Evolutionary conservation across 495 filamentous ascomycete genomes (phyloP).

Genomic region (Penicillium coffeae): DNA sequence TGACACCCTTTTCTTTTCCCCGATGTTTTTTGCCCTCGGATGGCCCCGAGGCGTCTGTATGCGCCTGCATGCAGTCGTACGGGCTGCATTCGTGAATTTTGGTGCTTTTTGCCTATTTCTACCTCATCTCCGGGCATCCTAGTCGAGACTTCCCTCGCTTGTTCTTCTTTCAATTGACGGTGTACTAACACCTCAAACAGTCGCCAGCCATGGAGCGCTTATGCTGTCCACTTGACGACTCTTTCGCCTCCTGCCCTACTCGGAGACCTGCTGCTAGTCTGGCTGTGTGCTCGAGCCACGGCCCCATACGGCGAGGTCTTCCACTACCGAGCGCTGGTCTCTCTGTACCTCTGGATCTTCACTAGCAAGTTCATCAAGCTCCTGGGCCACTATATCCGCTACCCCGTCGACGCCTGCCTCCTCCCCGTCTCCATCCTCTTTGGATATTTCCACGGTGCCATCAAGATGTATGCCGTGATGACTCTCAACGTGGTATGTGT

Average conservation of each 20-base stretch:
- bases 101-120: background rate
- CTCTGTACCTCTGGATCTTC: constrained; percentile 58
- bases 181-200: constrained; percentile 42
- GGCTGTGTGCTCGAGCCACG: constrained; percentile 46
- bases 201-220: constrained; percentile 70
- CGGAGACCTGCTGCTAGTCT: constrained; percentile 60
- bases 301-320: constrained; percentile 38
- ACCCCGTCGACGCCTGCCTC: constrained; percentile 64
- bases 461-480: constrained; percentile 71
- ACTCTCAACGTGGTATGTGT: constrained; percentile 66
- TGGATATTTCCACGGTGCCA: constrained; percentile 70
- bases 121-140: too few relatives aligned
- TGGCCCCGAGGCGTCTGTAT: constrained; percentile 1
- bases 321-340: constrained; percentile 42
- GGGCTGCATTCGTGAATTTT: too few relatives aligned
- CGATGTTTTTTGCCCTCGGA: constrained; percentile 2
- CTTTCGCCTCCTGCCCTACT: constrained; percentile 67
- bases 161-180: background rate
- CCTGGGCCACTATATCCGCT: constrained; percentile 65
- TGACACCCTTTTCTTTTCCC: constrained; percentile 19
- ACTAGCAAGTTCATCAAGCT: constrained; percentile 76
- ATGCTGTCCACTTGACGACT: constrained; percentile 70
- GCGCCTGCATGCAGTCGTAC: too few relatives aligned
- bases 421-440: constrained; percentile 73
- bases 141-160: background rate